Percentiles rank a stretch among this genome's conserved stretches.
Conservation (phyloP, 768 basidiomycete species). For the Lactarius deliciosus region DNA sequence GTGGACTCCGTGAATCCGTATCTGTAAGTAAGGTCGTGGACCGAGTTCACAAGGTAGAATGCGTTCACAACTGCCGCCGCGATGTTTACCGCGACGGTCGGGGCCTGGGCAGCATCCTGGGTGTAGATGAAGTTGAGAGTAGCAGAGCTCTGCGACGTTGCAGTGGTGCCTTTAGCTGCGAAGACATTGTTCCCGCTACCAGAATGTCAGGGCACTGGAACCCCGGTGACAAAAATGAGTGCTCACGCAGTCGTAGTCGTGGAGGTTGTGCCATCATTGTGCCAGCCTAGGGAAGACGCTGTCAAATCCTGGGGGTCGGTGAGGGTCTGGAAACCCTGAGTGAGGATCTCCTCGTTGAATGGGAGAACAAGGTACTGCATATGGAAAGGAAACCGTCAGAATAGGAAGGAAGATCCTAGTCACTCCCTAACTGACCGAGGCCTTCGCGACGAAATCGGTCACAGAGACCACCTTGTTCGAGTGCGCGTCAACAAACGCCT, state of each 20-base stretch:
- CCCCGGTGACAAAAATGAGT: not conserved
- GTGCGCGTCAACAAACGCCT: conserved; percentile 59
- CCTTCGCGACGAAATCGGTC: conserved; percentile 51
- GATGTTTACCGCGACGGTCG: conserved; percentile 46
- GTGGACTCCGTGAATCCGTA: conserved; percentile 61
- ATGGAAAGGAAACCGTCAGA: conserved; percentile 8
- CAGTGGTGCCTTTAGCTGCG: conserved; percentile 35
- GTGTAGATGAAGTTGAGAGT: conserved; percentile 45
- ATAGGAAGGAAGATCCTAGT: not conserved
- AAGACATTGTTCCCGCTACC: conserved; percentile 42
- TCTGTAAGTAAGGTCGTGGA: conserved; percentile 47
- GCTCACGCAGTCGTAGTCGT: conserved; percentile 35
- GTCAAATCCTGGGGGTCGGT: conserved; percentile 52
- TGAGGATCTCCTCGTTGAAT: conserved; percentile 48
- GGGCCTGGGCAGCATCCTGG: conserved; percentile 39
- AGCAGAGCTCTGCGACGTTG: conserved; percentile 41
- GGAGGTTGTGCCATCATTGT: conserved; percentile 42
- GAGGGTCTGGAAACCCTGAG: conserved; percentile 50
- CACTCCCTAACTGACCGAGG: conserved; percentile 37
- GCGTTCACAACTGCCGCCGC: conserved; percentile 55
- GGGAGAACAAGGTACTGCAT: conserved; percentile 49
- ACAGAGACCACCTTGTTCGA: conserved; percentile 52
- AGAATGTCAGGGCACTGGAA: conserved; percentile 4
- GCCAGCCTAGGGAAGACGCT: conserved; percentile 60
- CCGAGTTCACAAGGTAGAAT: conserved; percentile 43